phyloP scores from a whole-genome alignment of 345 rosid species.

The Euphorbia peplus region DNA sequence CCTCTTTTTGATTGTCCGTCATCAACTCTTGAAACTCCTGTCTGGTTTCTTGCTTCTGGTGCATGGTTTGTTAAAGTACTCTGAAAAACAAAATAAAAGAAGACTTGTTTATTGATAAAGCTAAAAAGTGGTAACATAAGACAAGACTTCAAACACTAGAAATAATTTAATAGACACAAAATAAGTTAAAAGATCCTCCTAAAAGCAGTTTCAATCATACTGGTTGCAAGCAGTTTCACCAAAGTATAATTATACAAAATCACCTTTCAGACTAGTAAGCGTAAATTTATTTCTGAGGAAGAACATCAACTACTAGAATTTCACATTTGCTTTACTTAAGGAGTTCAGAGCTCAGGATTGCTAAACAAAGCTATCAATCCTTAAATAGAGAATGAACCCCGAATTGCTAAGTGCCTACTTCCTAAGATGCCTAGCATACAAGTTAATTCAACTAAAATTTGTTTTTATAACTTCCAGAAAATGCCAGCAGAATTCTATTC shows the following conservation, averaged over 20 bases:
- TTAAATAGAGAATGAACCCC: not conserved
- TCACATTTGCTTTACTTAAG: not conserved
- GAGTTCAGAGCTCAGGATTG: too few relatives aligned
- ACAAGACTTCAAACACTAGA: not conserved
- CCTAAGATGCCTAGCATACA: not conserved
- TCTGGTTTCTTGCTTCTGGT: conserved; percentile 32
- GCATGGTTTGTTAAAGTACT: conserved; percentile 24
- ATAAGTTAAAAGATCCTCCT: not conserved
- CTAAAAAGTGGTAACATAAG: not conserved
- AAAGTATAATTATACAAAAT: too few relatives aligned
- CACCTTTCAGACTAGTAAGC: too few relatives aligned
- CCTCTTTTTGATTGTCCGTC: conserved; percentile 31
- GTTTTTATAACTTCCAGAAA: not conserved
- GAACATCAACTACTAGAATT: too few relatives aligned
- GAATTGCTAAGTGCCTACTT: not conserved
- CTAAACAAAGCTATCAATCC: not conserved
- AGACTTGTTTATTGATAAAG: not conserved
- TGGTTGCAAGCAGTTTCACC: too few relatives aligned
- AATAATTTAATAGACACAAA: too few relatives aligned
- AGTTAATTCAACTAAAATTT: not conserved
- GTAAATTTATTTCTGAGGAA: too few relatives aligned
- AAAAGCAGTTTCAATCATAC: not conserved
- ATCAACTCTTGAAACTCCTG: conserved; percentile 16
- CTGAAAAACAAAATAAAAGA: conserved; percentile 28
- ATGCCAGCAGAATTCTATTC: not conserved